These are phyloP conservation scores for Zygoascus bituminiphila DNA, from an alignment of 805 yeast genomes.

Conservation along the genomic window DNA sequence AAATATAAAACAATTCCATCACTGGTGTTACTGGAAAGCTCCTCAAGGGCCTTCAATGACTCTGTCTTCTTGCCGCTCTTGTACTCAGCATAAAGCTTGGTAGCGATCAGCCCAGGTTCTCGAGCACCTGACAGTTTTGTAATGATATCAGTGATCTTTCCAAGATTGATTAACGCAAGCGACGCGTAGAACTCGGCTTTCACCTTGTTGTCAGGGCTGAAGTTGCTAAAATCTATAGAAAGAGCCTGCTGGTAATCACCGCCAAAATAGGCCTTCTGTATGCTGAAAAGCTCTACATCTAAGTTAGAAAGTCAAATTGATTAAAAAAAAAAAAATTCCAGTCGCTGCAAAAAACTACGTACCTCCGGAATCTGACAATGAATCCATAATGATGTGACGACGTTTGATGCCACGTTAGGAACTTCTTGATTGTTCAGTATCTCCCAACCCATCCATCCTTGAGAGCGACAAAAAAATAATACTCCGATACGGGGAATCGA, in stretches of 20 bases:
- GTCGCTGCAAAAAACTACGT: slow-evolving; percentile 7
- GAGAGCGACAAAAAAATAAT: slow-evolving; percentile 6
- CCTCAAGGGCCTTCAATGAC: slow-evolving; percentile 14
- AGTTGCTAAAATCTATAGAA: slow-evolving; percentile 21
- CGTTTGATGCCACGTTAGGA: background rate
- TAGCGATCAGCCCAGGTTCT: slow-evolving; percentile 21
- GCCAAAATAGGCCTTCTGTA: slow-evolving; percentile 34
- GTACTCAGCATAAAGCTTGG: slow-evolving; percentile 23
- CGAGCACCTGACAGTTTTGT: slow-evolving; percentile 18
- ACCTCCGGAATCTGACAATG: slow-evolving; percentile 26
- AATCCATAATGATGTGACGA: slow-evolving; percentile 15
- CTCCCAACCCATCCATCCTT: background rate
- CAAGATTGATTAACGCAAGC: slow-evolving; percentile 33
- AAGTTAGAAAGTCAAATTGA: background rate
- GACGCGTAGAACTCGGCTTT: slow-evolving; percentile 28
- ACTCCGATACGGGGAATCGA: slow-evolving; percentile 73
- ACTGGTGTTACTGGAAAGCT: slow-evolving; percentile 19
- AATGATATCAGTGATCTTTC: slow-evolving; percentile 26
- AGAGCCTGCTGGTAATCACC: slow-evolving; percentile 32
- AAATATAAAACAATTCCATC: slow-evolving; percentile 32
- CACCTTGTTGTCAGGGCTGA: slow-evolving; percentile 17
- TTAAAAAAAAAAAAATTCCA: background rate
- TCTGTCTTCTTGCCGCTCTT: slow-evolving; percentile 19
- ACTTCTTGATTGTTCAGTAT: background rate
- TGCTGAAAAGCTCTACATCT: slow-evolving; percentile 23